Evolutionary conservation across 805 yeast genomes (phyloP), one percentile per base, ranked within the genome.

Genomic region (Ogataea philodendri): DNA sequence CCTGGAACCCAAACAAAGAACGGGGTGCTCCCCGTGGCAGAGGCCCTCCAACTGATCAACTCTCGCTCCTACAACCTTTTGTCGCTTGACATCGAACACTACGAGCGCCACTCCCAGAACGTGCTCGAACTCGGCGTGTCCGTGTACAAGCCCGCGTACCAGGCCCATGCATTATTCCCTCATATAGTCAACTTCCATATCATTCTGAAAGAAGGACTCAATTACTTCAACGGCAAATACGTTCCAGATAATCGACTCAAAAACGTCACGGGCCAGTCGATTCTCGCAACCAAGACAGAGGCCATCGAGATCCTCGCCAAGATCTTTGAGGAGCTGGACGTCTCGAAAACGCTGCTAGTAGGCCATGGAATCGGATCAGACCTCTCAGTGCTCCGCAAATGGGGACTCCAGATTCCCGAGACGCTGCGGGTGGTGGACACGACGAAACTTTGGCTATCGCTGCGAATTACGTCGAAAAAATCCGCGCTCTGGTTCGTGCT

Each of bases 301-400:
- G 44, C 54, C 5, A 40, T 45, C 4, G 21, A 22, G 1, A 45
- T 48, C 25, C 36, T 53, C 32, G 33, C 33, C 18, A 22, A 30
- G 10, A 37, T 45, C 9, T 42, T 48, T 16, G 33, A 33, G 16
- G 41, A 35, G 13, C 31, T 47, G 14, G 51, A 46, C 14, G 30
- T 29, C 15, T 23, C 45, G 10, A 41, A 46, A 13, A 38, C 47
- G 6, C 37, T 46, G 7, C 36, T 58, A 5, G 58, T 59, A 3
- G 63, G 62, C n/a, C 63, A 59, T 25, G 50, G 52, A 17, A 45
- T 55, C 5, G 32, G 27, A 3, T 56, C 56, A 7, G 63, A 59
- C 36, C 5, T 59, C n/a, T 32, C 30, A 1, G 41, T 45, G n/a
- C 44, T 57, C 18, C 25, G 38, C 13, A 15, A 38, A 13, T 25